These are phyloP conservation scores for Acer yangbiense DNA, from an alignment of 345 rosid species.

Conservation along the genomic window DNA sequence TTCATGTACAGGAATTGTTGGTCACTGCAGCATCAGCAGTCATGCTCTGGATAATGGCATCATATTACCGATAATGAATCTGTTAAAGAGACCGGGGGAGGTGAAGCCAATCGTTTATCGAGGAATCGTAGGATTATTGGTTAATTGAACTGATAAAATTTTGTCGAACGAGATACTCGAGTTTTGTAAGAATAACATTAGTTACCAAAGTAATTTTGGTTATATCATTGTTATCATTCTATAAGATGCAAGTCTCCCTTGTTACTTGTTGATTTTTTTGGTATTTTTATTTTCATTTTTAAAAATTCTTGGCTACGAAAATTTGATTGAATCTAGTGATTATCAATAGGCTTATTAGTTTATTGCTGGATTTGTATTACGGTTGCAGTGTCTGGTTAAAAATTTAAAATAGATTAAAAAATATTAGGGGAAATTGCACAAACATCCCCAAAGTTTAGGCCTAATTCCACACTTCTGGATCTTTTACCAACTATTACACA, in stretches of 20 bases:
- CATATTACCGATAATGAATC: slow-evolving; percentile 46
- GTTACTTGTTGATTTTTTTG: background rate
- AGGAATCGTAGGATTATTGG: background rate
- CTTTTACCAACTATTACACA: too few species aligned
- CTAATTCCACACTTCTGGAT: too few species aligned
- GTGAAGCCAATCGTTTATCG: background rate
- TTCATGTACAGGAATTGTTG: slow-evolving; percentile 57
- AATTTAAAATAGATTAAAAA: too few species aligned
- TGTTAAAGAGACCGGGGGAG: background rate
- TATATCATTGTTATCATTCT: background rate
- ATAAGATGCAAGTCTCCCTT: background rate
- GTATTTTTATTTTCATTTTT: background rate
- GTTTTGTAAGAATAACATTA: slow-evolving; percentile 8
- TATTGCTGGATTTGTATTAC: too few species aligned
- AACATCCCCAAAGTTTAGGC: too few species aligned
- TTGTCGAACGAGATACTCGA: slow-evolving; percentile 10
- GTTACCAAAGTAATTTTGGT: background rate
- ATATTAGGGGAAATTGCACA: too few species aligned
- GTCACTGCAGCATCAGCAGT: slow-evolving; percentile 33
- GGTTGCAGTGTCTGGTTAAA: too few species aligned
- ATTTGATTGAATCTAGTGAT: background rate
- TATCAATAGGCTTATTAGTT: too few species aligned
- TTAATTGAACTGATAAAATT: slow-evolving; percentile 22
- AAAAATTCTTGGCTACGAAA: too few species aligned
- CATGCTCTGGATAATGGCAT: slow-evolving; percentile 51